Evolutionary conservation across 768 basidiomycete species (phyloP).

Genomic region (Leccinum broughii): DNA sequence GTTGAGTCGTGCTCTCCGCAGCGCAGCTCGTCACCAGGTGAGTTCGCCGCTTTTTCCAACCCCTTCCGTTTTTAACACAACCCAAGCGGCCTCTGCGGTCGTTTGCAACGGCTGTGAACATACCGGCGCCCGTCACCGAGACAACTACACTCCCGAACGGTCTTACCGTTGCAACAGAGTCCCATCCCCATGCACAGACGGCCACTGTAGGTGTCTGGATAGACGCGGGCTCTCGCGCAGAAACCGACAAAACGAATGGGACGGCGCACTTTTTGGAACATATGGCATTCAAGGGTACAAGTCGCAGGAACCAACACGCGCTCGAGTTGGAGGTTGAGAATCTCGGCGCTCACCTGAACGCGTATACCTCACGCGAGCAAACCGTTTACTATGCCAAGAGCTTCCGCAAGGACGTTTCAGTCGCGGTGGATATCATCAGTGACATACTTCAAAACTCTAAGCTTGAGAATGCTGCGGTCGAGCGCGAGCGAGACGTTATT

Average conservation of each 20-base stretch:
- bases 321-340: conserved; percentile 98
- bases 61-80: conserved; percentile 5
- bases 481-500: conserved; percentile 95
- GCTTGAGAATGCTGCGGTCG: conserved; percentile 82
- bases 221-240: conserved; percentile 95
- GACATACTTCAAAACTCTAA: conserved; percentile 98
- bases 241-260: conserved; percentile 92
- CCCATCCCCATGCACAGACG: conserved; percentile 88
- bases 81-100: conserved; percentile 57
- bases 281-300: conserved; percentile 98
- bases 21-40: conserved; percentile 39
- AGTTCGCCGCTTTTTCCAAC: conserved; percentile 6
- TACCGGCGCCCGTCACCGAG: conserved; percentile 77
- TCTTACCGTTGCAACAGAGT: conserved; percentile 90
- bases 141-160: conserved; percentile 93
- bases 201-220: conserved; percentile 99
- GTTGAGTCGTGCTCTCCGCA: conserved; percentile 43
- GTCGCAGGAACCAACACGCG: conserved; percentile 80
- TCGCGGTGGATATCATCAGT: conserved; percentile 93
- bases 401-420: conserved; percentile 92
- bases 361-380: conserved; percentile 98
- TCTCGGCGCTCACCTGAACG: conserved; percentile 95
- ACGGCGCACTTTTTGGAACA: conserved; percentile 99
- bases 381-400: conserved; percentile 99
- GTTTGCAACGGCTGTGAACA: conserved; percentile 72